Conservation (phyloP, 805 yeast species). For the Tetrapisispora namnaoensis region DNA sequence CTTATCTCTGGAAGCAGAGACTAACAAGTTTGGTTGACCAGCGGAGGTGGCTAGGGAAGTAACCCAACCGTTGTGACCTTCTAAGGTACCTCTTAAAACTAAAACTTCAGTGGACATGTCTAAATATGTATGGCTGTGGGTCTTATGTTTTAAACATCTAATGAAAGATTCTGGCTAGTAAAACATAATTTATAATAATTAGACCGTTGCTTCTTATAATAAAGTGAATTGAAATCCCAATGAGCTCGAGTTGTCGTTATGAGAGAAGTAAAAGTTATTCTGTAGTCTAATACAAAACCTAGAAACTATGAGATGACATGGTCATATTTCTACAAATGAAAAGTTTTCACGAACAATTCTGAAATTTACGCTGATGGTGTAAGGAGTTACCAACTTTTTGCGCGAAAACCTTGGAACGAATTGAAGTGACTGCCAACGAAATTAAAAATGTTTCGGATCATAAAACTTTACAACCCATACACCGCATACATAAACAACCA, state of each 20-base stretch:
- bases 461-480: slow-evolving; percentile 1
- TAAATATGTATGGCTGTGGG: background rate
- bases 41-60: slow-evolving; percentile 97
- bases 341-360: slow-evolving; percentile 1
- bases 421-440: slow-evolving; percentile 2
- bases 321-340: background rate
- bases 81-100: slow-evolving; percentile 99
- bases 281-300: background rate
- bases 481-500: background rate
- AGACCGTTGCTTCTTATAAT: no score
- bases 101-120: slow-evolving; percentile 56
- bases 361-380: background rate
- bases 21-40: slow-evolving; percentile 94
- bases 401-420: background rate
- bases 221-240: no score
- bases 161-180: no score
- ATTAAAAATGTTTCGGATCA: no score
- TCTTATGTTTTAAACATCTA: no score
- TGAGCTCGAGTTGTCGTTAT: no score
- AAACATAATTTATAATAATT: no score
- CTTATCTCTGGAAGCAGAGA: slow-evolving; percentile 99
- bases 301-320: background rate
- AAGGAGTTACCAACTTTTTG: background rate
- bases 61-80: slow-evolving; percentile 96
- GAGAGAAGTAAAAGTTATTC: no score